Percentiles rank a stretch among this genome's conserved stretches.
These are phyloP conservation scores for Sungouiozyma ichnusensis DNA, from an alignment of 805 yeast genomes.

Conservation along the genomic window DNA sequence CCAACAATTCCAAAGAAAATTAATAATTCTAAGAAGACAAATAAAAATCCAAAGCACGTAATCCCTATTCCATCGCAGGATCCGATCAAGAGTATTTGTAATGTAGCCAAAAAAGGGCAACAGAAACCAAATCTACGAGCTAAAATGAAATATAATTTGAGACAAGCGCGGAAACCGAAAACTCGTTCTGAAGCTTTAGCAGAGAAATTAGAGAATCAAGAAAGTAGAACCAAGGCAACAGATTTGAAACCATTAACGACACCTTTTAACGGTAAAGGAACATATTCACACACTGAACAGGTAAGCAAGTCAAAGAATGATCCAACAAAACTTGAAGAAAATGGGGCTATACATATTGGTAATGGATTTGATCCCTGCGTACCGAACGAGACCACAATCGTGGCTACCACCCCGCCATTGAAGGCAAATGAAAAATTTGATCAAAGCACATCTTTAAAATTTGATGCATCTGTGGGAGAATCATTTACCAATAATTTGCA, in stretches of 20 bases:
- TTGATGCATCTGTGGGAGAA: background rate
- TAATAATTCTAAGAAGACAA: background rate
- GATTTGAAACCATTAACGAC: background rate
- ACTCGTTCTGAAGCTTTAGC: background rate
- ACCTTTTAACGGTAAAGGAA: background rate
- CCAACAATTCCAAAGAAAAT: constrained; percentile 1
- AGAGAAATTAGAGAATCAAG: background rate
- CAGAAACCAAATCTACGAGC: constrained; percentile 3
- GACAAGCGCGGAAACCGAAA: background rate
- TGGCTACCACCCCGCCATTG: background rate
- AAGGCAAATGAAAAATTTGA: background rate
- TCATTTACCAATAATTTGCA: constrained; percentile 30
- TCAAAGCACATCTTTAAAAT: background rate
- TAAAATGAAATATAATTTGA: background rate
- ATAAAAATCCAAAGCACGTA: background rate
- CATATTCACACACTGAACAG: no score
- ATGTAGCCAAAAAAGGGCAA: background rate
- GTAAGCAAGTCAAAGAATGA: no score
- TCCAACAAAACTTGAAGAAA: background rate
- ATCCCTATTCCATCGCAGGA: constrained; percentile 14
- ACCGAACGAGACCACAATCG: background rate
- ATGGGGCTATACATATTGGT: background rate
- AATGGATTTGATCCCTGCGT: background rate
- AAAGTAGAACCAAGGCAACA: background rate
- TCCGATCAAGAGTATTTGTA: background rate